Conservation (phyloP, 1,284 basidiomycete genomes). For the Fomitopsis schrenkii region DNA sequence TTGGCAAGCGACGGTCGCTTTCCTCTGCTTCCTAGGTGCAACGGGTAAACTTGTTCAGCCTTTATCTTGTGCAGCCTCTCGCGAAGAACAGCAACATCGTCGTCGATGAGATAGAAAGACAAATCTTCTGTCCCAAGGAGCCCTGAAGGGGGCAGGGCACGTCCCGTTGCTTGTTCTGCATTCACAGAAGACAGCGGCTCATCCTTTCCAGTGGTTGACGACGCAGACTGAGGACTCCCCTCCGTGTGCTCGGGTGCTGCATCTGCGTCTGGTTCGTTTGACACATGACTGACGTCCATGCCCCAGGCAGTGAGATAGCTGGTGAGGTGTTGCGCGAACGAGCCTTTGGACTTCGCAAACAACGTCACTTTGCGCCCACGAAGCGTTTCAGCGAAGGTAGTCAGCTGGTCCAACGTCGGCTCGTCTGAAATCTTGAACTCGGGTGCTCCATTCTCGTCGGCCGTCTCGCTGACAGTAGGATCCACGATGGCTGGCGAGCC, state of each 20-base stretch:
- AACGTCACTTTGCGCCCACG: constrained; percentile 79
- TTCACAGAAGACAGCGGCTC: constrained; percentile 1
- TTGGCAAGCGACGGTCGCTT: constrained; percentile 75
- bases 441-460: constrained; percentile 44
- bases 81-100: constrained; percentile 75
- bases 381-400: constrained; percentile 75
- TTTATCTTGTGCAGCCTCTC: constrained; percentile 65
- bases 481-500: constrained; percentile 40
- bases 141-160: constrained; percentile 8
- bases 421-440: constrained; percentile 54
- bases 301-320: constrained; percentile 93
- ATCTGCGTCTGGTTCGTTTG: constrained; percentile 54
- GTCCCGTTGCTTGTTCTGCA: constrained; percentile 8
- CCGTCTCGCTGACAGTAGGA: constrained; percentile 27
- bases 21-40: constrained; percentile 36
- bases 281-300: constrained; percentile 84
- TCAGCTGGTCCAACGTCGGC: constrained; percentile 74
- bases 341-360: constrained; percentile 77
- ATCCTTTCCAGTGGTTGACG: constrained; percentile 9
- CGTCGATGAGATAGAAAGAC: constrained; percentile 85
- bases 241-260: constrained; percentile 20
- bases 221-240: constrained; percentile 6
- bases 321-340: constrained; percentile 87
- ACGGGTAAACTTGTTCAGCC: constrained; percentile 46
- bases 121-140: constrained; percentile 23